Conservation (phyloP, 192 early-diverging fungal species). For the Backusella luteola region DNA sequence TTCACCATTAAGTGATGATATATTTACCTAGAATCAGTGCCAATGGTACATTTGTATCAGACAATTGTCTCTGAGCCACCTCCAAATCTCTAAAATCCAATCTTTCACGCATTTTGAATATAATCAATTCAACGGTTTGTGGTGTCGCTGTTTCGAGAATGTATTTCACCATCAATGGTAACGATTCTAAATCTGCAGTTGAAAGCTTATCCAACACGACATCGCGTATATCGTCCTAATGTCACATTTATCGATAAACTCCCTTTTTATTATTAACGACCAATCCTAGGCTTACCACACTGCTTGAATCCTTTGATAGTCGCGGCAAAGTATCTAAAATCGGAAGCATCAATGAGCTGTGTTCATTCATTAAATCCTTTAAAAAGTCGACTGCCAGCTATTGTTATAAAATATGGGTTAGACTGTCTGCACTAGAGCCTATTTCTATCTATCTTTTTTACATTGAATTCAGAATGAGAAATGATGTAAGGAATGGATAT, state of each 20-base stretch:
- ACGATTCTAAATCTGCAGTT: slow-evolving; percentile 66
- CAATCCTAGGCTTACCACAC: slow-evolving; percentile 30
- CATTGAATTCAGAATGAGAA: slow-evolving; percentile 65
- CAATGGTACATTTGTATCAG: slow-evolving; percentile 20
- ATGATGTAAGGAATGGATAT: slow-evolving; percentile 72
- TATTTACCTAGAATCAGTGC: slow-evolving; percentile 46
- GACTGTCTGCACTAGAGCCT: background rate
- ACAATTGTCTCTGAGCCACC: slow-evolving; percentile 33
- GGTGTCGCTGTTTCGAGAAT: slow-evolving; percentile 61
- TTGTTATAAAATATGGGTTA: background rate
- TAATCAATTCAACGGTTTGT: slow-evolving; percentile 44
- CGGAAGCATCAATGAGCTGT: slow-evolving; percentile 60
- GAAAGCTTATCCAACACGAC: slow-evolving; percentile 58
- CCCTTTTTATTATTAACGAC: background rate
- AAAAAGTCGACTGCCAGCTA: slow-evolving; percentile 57
- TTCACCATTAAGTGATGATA: background rate
- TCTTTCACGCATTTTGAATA: slow-evolving; percentile 52
- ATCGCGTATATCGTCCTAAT: slow-evolving; percentile 48
- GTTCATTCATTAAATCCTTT: slow-evolving; percentile 55
- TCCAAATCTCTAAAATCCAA: slow-evolving; percentile 66
- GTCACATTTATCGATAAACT: background rate
- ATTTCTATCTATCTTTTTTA: slow-evolving; percentile 10
- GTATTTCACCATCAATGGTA: slow-evolving; percentile 73
- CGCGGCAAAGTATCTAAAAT: slow-evolving; percentile 73
- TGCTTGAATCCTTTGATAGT: slow-evolving; percentile 51